Conservation (phyloP, 1,139 yeast species). For the Scheffersomyces cryptocercus region DNA sequence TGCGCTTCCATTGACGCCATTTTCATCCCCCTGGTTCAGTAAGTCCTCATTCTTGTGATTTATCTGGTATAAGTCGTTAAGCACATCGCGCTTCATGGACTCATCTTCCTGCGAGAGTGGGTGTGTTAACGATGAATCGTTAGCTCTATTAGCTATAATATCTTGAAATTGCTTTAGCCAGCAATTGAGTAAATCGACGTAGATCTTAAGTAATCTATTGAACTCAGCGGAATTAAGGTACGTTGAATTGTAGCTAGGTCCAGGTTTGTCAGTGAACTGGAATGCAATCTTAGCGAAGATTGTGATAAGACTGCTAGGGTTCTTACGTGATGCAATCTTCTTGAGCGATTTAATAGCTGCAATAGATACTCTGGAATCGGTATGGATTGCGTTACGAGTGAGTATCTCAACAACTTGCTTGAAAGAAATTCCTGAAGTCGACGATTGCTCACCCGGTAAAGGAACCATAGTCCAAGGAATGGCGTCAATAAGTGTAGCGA, state of each 20-base stretch:
- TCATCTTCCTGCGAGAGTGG: slow-evolving; percentile 41
- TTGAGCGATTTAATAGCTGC: slow-evolving; percentile 68
- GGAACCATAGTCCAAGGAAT: slow-evolving; percentile 65
- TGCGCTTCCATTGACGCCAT: slow-evolving; percentile 7
- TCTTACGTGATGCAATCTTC: slow-evolving; percentile 64
- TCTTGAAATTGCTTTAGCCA: slow-evolving; percentile 71
- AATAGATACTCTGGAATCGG: slow-evolving; percentile 57
- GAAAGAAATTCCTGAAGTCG: slow-evolving; percentile 51
- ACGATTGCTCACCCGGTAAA: slow-evolving; percentile 24
- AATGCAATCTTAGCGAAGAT: slow-evolving; percentile 80
- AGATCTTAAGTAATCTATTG: slow-evolving; percentile 61
- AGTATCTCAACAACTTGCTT: slow-evolving; percentile 70
- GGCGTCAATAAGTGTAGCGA: slow-evolving; percentile 68
- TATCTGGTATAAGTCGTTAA: slow-evolving; percentile 47
- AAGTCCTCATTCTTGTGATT: slow-evolving; percentile 41
- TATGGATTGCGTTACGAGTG: slow-evolving; percentile 74
- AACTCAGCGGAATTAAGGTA: slow-evolving; percentile 60
- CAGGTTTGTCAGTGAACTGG: slow-evolving; percentile 69
- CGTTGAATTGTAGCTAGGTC: slow-evolving; percentile 50
- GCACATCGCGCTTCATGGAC: slow-evolving; percentile 40
- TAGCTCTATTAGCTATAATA: slow-evolving; percentile 18
- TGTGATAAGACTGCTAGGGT: slow-evolving; percentile 71
- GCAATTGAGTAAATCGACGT: slow-evolving; percentile 73
- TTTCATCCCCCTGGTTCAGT: slow-evolving; percentile 17
- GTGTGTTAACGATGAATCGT: slow-evolving; percentile 21